Percentiles rank a stretch among this genome's conserved stretches.
phyloP scores from a whole-genome alignment of 768 basidiomycete genomes.

The Rhizopogon vulgaris region DNA sequence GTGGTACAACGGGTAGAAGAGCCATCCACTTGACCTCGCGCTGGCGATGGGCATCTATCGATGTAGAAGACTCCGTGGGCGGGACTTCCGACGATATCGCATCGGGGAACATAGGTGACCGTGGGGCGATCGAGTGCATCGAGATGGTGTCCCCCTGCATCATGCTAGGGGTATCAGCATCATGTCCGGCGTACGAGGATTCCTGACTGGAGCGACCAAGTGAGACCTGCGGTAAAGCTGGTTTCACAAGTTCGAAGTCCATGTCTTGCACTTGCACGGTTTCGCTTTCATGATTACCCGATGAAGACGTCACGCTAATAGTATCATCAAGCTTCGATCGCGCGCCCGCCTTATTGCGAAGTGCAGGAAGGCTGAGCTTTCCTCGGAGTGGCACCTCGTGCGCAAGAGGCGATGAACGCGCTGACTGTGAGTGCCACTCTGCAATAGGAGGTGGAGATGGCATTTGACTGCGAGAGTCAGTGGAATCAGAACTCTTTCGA shows the following conservation, averaged over 20 bases:
- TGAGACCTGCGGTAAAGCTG: constrained; percentile 39
- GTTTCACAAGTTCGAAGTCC: constrained; percentile 75
- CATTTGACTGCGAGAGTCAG: constrained; percentile 28
- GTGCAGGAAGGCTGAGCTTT: constrained; percentile 65
- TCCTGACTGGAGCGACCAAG: constrained; percentile 50
- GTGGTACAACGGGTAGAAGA: constrained; percentile 46
- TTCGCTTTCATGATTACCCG: constrained; percentile 33
- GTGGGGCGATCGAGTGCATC: constrained; percentile 26
- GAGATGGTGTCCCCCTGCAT: constrained; percentile 38
- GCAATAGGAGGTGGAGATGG: constrained; percentile 34
- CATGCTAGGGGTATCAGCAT: constrained; percentile 15
- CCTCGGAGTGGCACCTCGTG: constrained; percentile 38
- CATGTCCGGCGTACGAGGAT: constrained; percentile 32
- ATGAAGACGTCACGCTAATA: constrained; percentile 15
- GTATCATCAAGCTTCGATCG: constrained; percentile 26
- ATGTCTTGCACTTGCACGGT: constrained; percentile 73
- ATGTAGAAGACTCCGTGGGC: constrained; percentile 16
- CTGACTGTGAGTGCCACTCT: constrained; percentile 30
- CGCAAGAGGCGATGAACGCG: constrained; percentile 19
- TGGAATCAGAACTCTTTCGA: constrained; percentile 20
- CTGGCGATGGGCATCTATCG: constrained; percentile 59
- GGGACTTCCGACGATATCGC: background rate
- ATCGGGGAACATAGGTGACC: constrained; percentile 17
- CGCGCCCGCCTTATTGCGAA: constrained; percentile 38
- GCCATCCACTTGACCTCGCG: constrained; percentile 76